Base-by-base conservation (phyloP, 2,329 filamentous ascomycete species). In the Talaromyces pinophilus region DNA sequence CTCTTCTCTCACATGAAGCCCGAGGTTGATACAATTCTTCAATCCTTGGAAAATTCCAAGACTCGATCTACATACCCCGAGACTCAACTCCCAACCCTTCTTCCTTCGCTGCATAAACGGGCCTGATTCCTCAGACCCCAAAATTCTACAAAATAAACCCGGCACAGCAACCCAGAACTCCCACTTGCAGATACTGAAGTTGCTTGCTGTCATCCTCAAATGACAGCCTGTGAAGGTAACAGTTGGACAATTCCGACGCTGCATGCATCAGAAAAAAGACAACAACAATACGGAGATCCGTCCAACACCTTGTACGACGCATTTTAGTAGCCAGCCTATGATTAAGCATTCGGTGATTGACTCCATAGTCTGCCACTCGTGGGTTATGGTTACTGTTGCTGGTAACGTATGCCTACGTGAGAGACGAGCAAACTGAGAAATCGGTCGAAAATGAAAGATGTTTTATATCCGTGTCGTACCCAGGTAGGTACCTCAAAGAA, bases 241-340 rank as follows among this genome's bases (percentile, higher is more conserved):
- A 40, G 54, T 57, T 15, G 54, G 54, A 57, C 54, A 57, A 57
- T 10, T 38, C 54, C 54, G 54, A 57, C n/a, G 33, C 50, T 57
- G 54, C 54, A 57, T 57, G 33, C 54, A 57, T 54, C 42, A n/a
- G 17, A 7, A 52, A 13, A 25, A 15, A 38, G 4, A 15, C 38
- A 57, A 15, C n/a, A 22, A 30, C 30, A 25, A 57, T 40, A 57
- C 33, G 33, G 33, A 40, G 11, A 57, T 25, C 33, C 54, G 54
- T 40, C 54, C 33, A 57, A 57, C 48, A 52, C 19, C 11, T 19
- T 57, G 54, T 40, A 40, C 54, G 33, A 57, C 54, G 1, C 10
- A 10, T n/a, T 35, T 55, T 35, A 55, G n/a, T 19, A 54, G 19
- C 33, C 28, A n/a, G 1, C 52, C 10, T 57, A 57, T 57, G n/a